Base-by-base conservation (phyloP, 2,329 filamentous ascomycete species). In the Beauveria varroae region DNA sequence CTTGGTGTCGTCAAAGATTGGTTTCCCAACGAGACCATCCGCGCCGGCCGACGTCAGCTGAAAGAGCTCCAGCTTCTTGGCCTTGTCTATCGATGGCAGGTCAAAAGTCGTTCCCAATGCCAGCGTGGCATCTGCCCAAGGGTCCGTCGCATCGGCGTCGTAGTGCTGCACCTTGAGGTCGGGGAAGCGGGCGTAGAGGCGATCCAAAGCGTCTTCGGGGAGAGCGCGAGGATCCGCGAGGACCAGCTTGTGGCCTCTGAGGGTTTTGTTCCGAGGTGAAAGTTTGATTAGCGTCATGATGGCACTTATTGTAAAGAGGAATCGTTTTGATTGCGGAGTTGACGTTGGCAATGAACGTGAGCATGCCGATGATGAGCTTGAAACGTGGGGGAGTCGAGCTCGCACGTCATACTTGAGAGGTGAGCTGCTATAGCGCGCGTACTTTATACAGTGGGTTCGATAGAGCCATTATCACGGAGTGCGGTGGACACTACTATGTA, bases 1-100 rank as follows among this genome's bases (percentile, higher is more conserved):
- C 54, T 81, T 73, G 0, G 78, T 81, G 24, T 82, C 78, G 24
- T 70, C 75, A 62, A 81, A 85, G 0, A 84, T 61, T 1, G 78
- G 77, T 14, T 76, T 68, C 2, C 78, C 68, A 9, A 79, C 55
- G 12, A 84, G 68, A 58, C 78, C 75, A 59, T 85, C 82, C 2
- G 78, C 78, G 7, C 83, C 83, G 1, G 83, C 83, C 60, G 78
- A 82, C 24, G 76, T 72, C 7, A 86, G 75, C 70, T 85, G 82
- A 20, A 85, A 76, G 55, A 80, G 78, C 66, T 80, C 73, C 63
- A 86, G 68, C 30, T 76, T 78, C 1, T 79, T 78, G 1, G 76
- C 80, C 18, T 74, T 67, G 8, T 77, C 75, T 5, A 68, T 66
- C 0, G 71, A 68, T 1, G 82, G 81, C 22, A 84, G 68, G 6